These are phyloP conservation scores for Brachypodium distachyon DNA, from an alignment of 202 grass and related monocot genomes.

Conservation along the genomic window DNA sequence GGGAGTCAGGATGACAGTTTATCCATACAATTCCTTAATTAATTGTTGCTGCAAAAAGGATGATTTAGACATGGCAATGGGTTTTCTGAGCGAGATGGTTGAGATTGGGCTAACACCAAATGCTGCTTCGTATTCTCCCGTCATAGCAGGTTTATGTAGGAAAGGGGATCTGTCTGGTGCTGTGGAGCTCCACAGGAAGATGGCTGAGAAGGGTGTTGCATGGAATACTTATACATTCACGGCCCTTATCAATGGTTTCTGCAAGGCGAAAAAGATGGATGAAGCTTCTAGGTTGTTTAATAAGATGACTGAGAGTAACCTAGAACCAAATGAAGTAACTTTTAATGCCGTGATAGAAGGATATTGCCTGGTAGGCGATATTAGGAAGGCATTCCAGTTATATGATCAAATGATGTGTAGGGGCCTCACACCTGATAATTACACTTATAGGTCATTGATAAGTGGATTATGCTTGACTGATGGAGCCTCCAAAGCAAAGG, in stretches of 20 bases:
- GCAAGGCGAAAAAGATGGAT: too few species aligned
- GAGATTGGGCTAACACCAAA: constrained; percentile 42
- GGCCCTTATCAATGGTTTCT: constrained; percentile 72
- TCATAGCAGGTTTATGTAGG: constrained; percentile 64
- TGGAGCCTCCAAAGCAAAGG: constrained; percentile 44
- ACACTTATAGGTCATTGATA: constrained; percentile 70
- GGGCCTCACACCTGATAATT: constrained; percentile 71
- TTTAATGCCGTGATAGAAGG: constrained; percentile 96
- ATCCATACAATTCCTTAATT: constrained; percentile 94
- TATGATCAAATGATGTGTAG: constrained; percentile 69
- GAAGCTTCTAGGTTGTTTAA: constrained; percentile 61
- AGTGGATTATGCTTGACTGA: constrained; percentile 47
- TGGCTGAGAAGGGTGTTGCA: constrained; percentile 37
- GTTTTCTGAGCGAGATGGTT: constrained; percentile 45
- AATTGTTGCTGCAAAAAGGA: constrained; percentile 54
- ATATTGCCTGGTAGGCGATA: constrained; percentile 50
- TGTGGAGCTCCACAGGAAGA: constrained; percentile 45
- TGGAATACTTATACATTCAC: constrained; percentile 74
- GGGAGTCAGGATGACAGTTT: constrained; percentile 38
- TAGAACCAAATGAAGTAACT: constrained; percentile 64
- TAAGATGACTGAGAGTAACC: constrained; percentile 50
- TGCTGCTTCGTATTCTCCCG: constrained; percentile 55
- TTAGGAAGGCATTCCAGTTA: constrained; percentile 63
- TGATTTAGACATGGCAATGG: constrained; percentile 40
- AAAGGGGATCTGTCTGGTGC: constrained; percentile 47